These are phyloP conservation scores for Skeletonema potamos DNA, from an alignment of 108 stramenopile genomes.

Conservation along the genomic window DNA sequence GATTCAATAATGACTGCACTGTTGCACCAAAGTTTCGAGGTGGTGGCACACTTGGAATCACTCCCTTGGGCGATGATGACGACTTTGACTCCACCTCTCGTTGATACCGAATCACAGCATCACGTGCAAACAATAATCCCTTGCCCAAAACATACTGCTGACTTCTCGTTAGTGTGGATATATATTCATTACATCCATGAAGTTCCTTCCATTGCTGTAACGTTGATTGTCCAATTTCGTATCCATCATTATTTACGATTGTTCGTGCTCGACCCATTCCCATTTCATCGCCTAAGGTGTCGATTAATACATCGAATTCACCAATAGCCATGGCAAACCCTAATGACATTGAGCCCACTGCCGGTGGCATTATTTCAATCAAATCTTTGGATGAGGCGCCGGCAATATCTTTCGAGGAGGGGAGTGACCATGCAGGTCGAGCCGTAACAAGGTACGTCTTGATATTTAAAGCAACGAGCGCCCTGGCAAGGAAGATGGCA, in stretches of 20 bases:
- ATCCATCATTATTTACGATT: neutral
- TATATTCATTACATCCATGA: conserved; percentile 36
- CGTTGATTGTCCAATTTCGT: neutral
- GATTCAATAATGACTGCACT: conserved; percentile 50
- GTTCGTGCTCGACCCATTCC: neutral
- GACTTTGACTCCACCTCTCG: conserved; percentile 24
- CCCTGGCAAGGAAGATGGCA: conserved; percentile 55
- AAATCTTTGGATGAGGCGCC: neutral
- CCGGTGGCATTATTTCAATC: conserved; percentile 50
- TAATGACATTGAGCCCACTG: conserved; percentile 48
- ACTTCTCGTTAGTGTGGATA: conserved; percentile 53
- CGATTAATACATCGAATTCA: conserved; percentile 66
- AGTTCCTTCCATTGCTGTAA: conserved; percentile 13
- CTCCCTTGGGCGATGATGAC: neutral
- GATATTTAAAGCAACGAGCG: neutral
- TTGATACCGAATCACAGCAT: conserved; percentile 53
- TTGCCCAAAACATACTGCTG: conserved; percentile 57
- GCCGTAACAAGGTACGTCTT: conserved; percentile 5
- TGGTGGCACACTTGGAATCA: conserved; percentile 19
- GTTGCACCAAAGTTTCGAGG: conserved; percentile 53
- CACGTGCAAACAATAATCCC: conserved; percentile 63
- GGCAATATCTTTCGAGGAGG: conserved; percentile 21
- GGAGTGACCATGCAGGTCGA: conserved; percentile 4
- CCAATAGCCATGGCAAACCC: conserved; percentile 59
- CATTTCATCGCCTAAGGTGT: conserved; percentile 60